Percentiles rank a stretch among this genome's conserved stretches.
phyloP scores from a whole-genome alignment of 2,329 filamentous ascomycete species.

The Cryphonectria nitschkei region DNA sequence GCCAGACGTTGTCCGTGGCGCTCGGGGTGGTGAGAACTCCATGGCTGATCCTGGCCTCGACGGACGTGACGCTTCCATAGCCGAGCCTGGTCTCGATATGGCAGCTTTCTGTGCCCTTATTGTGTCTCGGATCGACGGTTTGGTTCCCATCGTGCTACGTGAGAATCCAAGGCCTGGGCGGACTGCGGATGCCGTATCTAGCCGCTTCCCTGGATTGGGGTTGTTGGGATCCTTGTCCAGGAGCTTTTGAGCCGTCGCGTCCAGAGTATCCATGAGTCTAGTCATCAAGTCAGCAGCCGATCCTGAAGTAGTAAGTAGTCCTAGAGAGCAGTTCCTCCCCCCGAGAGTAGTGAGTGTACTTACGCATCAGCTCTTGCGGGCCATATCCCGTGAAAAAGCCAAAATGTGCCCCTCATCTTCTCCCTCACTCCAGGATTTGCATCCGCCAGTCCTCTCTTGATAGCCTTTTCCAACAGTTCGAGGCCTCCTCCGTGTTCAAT shows the following conservation, averaged over 20 bases:
- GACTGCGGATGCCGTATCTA: conserved; percentile 47
- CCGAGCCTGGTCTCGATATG: conserved; percentile 38
- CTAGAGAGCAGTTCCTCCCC: neutral
- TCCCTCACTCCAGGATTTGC: conserved; percentile 89
- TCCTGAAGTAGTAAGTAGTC: neutral
- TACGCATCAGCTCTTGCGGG: conserved; percentile 74
- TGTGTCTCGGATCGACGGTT: conserved; percentile 76
- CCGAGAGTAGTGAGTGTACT: conserved; percentile 40
- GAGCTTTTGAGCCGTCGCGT: conserved; percentile 76
- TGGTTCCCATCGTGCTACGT: conserved; percentile 63
- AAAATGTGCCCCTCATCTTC: conserved; percentile 82
- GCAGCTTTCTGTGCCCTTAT: conserved; percentile 78
- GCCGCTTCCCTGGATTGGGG: conserved; percentile 67
- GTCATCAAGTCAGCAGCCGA: conserved; percentile 29
- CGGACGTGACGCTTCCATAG: conserved; percentile 55
- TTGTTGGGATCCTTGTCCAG: conserved; percentile 85
- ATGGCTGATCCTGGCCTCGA: conserved; percentile 66
- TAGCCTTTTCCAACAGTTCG: conserved; percentile 82
- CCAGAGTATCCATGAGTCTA: conserved; percentile 78
- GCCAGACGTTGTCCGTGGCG: conserved; percentile 44
- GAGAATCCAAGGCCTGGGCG: conserved; percentile 65
- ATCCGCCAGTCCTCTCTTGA: conserved; percentile 87
- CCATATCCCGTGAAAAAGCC: conserved; percentile 80
- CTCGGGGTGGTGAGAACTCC: conserved; percentile 60
- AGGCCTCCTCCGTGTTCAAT: conserved; percentile 85